Base-by-base conservation (phyloP, 2,329 filamentous ascomycete species). In the Ceratocystis lukuohia region DNA sequence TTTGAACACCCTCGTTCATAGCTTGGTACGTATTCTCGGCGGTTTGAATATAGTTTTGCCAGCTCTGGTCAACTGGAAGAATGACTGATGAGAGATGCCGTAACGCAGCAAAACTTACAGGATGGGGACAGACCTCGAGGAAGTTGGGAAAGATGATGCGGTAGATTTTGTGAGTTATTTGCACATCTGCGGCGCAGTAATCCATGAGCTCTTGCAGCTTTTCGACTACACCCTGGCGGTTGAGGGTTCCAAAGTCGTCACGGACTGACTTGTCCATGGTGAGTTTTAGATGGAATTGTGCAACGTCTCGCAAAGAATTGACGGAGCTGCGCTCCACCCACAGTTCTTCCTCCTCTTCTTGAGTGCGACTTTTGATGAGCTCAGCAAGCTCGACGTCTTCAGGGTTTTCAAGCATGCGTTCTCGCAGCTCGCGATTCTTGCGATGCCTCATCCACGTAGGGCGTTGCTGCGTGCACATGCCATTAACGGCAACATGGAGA, bases 371-470 rank as follows among this genome's bases (percentile, higher is more conserved):
- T 68, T 88, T 84, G 2, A 97, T 76, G 44, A 96, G 76, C 59
- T 84, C 79, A 1, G 86, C 83, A 28, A 96, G 76, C 69, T 94
- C 88, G 5, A 84, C 77, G 65, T 87, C 87, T 17, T 88, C 83
- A 2, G 86, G 87, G 65, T 90, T 83, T 62, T 80, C 86, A 4
- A 88, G 84, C 61, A 93, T 85, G 72, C 87, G 88, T 69, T 96
- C 92, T 62, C 90, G 81, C 59, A 93, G 72, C 72, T 97, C 93
- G 67, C 88, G 83, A 70, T 88, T 91, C 77, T 99, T 99, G 74
- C 91, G 89, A 75, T 96, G 90, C 74, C 90, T 95, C 87, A 96
- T 91, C 94, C 94, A 99, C 0, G 90, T 96, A 7, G 95, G 94
- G 62, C 94, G 84, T 75, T 99, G 94, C 70, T 89, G 87, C 25